Percentiles rank a stretch among this genome's conserved stretches.
Conservation (phyloP, 257 asterid genomes). For the Nicotiana tomentosiformis region DNA sequence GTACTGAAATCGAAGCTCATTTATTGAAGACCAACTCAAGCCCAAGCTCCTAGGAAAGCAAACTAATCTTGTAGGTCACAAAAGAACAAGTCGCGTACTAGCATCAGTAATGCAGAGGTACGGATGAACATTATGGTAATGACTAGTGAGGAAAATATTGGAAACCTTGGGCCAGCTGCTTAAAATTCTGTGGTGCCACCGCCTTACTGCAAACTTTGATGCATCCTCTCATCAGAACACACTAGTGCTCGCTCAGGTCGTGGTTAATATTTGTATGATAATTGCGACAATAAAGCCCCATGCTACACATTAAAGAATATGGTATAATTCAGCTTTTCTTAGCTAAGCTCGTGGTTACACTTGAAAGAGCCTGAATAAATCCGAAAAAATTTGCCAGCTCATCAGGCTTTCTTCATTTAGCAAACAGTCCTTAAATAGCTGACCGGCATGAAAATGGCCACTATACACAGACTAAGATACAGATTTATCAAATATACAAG, state of each 20-base stretch:
- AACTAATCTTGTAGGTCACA: background rate
- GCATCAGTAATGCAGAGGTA: background rate
- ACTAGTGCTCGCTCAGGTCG: background rate
- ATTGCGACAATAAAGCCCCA: background rate
- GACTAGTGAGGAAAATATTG: background rate
- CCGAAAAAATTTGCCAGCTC: background rate
- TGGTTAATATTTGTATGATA: background rate
- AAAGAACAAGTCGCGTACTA: background rate
- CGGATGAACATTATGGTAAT: background rate
- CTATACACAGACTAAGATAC: constrained; percentile 34
- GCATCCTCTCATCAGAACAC: background rate
- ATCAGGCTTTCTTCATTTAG: constrained; percentile 9
- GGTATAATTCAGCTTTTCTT: background rate
- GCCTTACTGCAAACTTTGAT: background rate
- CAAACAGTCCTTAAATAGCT: constrained; percentile 24
- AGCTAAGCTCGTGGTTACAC: constrained; percentile 9
- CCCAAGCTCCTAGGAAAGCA: background rate
- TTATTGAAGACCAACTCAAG: background rate
- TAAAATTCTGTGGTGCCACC: background rate
- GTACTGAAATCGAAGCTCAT: background rate
- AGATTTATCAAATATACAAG: constrained; percentile 36
- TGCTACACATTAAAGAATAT: background rate
- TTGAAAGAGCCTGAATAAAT: constrained; percentile 8
- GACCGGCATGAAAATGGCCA: constrained; percentile 42
- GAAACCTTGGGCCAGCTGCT: background rate